Conservation (phyloP, 441 rosid genomes). For the Manihot esculenta region DNA sequence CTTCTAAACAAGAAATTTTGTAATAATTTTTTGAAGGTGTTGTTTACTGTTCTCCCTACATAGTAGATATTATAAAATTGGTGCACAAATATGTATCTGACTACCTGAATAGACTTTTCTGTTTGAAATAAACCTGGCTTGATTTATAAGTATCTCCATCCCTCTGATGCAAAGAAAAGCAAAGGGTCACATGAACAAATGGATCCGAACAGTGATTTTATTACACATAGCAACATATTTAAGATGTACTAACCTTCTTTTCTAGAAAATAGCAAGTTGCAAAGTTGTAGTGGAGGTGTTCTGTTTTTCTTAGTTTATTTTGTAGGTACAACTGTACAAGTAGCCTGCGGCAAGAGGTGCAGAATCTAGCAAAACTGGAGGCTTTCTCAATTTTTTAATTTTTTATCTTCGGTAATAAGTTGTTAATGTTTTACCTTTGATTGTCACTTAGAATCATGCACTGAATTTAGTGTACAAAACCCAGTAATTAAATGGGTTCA, state of each 20-base stretch:
- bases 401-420: no score
- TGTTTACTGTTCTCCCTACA: not conserved
- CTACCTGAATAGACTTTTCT: not conserved
- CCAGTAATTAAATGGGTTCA: not conserved
- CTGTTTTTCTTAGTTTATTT: not conserved
- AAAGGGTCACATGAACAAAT: no score
- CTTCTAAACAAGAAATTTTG: not conserved
- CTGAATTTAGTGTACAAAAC: not conserved
- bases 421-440: not conserved
- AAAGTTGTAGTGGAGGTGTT: not conserved
- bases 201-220: not conserved
- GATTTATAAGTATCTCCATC: no score
- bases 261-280: not conserved
- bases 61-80: not conserved
- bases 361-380: not conserved
- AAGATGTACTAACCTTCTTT: not conserved
- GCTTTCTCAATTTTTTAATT: no score
- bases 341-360: not conserved
- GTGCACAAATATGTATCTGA: no score
- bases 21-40: not conserved
- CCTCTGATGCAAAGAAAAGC: no score
- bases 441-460: not conserved
- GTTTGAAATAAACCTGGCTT: no score
- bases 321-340: not conserved
- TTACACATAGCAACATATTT: no score